Conservation (phyloP, 2,329 filamentous ascomycete genomes). For the Fusarium aywerte region DNA sequence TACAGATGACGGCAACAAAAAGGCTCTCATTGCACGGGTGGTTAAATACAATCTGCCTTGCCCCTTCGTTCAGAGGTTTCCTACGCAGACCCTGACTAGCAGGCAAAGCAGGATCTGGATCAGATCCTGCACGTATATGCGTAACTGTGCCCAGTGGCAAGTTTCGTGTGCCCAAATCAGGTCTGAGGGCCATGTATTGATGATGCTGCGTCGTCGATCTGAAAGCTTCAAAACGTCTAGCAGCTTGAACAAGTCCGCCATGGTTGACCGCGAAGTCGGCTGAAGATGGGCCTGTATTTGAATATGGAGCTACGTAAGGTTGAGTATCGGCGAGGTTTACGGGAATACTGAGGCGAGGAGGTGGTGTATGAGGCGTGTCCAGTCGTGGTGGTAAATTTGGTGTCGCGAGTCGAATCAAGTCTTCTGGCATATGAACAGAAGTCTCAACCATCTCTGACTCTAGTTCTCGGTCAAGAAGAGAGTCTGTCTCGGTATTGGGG, state of each 20-base stretch:
- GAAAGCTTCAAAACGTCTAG: constrained; percentile 42
- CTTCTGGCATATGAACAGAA: constrained; percentile 19
- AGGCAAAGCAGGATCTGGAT: constrained; percentile 22
- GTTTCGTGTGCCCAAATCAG: constrained; percentile 31
- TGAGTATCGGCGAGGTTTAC: constrained; percentile 17
- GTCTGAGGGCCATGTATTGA: constrained; percentile 39
- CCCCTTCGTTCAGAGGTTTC: constrained; percentile 41
- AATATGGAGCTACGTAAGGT: neutral
- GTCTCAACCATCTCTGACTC: constrained; percentile 27
- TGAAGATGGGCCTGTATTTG: neutral
- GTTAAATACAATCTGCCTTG: constrained; percentile 43
- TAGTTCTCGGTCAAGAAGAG: constrained; percentile 30
- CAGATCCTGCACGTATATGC: constrained; percentile 37
- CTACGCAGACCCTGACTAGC: constrained; percentile 31
- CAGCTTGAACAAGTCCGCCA: constrained; percentile 40
- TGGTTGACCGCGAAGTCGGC: constrained; percentile 34
- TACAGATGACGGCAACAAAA: constrained; percentile 43
- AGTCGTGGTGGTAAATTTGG: constrained; percentile 42
- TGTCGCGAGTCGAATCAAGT: constrained; percentile 43
- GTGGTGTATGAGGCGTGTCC: constrained; percentile 41
- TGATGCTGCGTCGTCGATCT: constrained; percentile 35
- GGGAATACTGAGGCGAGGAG: constrained; percentile 20
- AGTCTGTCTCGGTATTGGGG: constrained; percentile 30
- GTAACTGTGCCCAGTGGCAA: constrained; percentile 36
- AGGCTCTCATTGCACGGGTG: constrained; percentile 41